Percentiles rank a stretch among this genome's conserved stretches.
Evolutionary conservation across 148 eudicot species (phyloP).

Genomic region (Rhododendron molle): DNA sequence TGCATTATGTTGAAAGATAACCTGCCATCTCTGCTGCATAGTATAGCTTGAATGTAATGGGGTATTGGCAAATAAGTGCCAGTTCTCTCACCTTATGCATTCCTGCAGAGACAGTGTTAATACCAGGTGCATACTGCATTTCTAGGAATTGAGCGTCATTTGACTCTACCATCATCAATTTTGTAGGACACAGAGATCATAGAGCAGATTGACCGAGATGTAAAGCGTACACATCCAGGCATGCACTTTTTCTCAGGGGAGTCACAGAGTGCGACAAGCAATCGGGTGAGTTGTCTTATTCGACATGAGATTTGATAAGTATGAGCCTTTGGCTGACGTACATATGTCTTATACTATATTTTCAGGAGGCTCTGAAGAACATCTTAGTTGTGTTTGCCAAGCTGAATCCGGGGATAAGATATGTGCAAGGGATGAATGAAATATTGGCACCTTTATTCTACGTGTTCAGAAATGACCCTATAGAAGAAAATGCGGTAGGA

Average conservation of each 20-base stretch:
- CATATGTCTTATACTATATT: constrained; percentile 9
- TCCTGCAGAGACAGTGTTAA: not conserved
- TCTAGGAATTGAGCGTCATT: not conserved
- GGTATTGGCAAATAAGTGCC: not conserved
- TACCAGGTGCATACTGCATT: not conserved
- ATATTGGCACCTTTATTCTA: constrained; percentile 88
- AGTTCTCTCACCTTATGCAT: not conserved
- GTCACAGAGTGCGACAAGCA: constrained; percentile 54
- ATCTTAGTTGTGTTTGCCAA: constrained; percentile 93
- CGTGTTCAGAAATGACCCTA: constrained; percentile 82
- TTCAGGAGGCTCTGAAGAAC: constrained; percentile 75
- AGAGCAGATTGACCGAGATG: constrained; percentile 97
- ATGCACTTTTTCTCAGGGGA: constrained; percentile 86
- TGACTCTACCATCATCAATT: not conserved
- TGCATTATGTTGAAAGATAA: not conserved
- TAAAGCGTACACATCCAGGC: constrained; percentile 96
- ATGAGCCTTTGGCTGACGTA: constrained; percentile 10
- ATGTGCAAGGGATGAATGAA: constrained; percentile 99
- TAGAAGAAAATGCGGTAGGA: constrained; percentile 79
- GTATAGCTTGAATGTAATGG: not conserved
- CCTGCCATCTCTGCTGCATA: not conserved
- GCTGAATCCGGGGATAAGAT: constrained; percentile 96
- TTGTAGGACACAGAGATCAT: constrained; percentile 87
- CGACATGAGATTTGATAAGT: not conserved
- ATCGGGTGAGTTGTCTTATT: constrained; percentile 49